Evolutionary conservation across 225 moss, liverwort and hornwort genomes (phyloP).

Genomic region (Takakia lepidozioides): DNA sequence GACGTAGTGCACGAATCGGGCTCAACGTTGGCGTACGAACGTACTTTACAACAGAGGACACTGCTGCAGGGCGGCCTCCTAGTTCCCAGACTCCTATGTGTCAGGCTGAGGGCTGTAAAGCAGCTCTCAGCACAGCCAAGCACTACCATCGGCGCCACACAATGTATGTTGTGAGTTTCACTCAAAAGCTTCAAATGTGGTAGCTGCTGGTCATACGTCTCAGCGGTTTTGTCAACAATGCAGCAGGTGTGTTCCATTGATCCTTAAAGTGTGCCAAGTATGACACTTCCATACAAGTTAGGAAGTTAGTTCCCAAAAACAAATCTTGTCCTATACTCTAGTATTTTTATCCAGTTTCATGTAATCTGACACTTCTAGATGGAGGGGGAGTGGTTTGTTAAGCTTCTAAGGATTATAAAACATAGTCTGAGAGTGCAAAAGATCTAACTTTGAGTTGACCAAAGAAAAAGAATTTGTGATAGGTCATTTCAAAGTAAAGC

Average conservation of each 20-base stretch:
- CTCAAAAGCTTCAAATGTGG: conserved; percentile 76
- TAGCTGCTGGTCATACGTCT: conserved; percentile 58
- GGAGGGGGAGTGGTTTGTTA: too few species aligned
- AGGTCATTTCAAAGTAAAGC: too few species aligned
- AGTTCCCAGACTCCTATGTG: conserved; percentile 82
- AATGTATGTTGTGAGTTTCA: conserved; percentile 89
- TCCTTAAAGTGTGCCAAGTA: too few species aligned
- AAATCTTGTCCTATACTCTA: too few species aligned
- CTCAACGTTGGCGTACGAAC: conserved; percentile 96
- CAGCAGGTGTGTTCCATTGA: conserved; percentile 69
- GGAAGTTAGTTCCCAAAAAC: too few species aligned
- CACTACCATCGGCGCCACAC: conserved; percentile 94
- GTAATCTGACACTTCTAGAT: too few species aligned
- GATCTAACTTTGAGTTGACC: too few species aligned
- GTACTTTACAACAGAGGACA: conserved; percentile 91
- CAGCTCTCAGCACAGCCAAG: conserved; percentile 81
- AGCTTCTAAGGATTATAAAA: too few species aligned
- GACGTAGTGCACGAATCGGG: conserved; percentile 62
- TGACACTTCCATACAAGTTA: too few species aligned
- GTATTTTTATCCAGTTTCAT: too few species aligned
- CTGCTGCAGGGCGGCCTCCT: conserved; percentile 73
- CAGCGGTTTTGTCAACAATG: conserved; percentile 98
- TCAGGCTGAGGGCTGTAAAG: conserved; percentile 90
- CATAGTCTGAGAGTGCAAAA: too few species aligned
- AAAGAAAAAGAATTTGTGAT: too few species aligned